Conservation (phyloP, 1,139 yeast species). For the Magnusiomyces clavatus region DNA sequence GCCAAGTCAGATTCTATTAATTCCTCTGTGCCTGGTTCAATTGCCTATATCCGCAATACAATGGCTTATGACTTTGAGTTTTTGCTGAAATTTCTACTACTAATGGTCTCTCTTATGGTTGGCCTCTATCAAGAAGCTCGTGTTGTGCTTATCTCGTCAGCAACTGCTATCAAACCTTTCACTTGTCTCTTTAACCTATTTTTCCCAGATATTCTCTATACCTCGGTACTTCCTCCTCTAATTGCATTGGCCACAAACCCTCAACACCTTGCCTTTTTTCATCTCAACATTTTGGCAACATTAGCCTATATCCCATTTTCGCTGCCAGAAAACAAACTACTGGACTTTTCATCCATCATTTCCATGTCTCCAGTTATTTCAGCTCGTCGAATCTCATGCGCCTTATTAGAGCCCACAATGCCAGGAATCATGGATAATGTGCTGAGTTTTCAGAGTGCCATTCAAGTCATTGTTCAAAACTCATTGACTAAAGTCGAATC, state of each 20-base stretch:
- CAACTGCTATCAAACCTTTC: not conserved
- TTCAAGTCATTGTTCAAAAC: not conserved
- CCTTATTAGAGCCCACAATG: slow-evolving; percentile 5
- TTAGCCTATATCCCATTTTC: slow-evolving; percentile 4
- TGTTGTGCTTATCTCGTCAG: not conserved
- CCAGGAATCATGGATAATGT: slow-evolving; percentile 6
- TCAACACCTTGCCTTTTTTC: slow-evolving; percentile 6
- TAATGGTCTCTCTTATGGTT: not conserved
- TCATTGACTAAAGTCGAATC: slow-evolving; percentile 4
- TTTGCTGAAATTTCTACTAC: not conserved
- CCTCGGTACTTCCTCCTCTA: slow-evolving; percentile 6
- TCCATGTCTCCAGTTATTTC: slow-evolving; percentile 1
- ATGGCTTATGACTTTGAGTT: not conserved
- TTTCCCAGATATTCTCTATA: slow-evolving; percentile 4
- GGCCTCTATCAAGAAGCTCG: slow-evolving; percentile 1
- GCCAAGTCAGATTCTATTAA: not conserved
- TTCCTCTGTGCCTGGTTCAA: too few relatives aligned
- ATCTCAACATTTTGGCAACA: slow-evolving; percentile 2
- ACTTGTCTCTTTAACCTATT: slow-evolving; percentile 3
- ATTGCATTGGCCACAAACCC: slow-evolving; percentile 6
- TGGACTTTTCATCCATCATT: not conserved
- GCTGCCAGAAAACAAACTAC: not conserved
- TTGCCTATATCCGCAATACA: not conserved
- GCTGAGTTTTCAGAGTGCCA: not conserved
- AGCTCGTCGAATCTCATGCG: slow-evolving; percentile 4